Conservation (phyloP, 148 eudicot genomes). For the Spergularia bocconei region DNA sequence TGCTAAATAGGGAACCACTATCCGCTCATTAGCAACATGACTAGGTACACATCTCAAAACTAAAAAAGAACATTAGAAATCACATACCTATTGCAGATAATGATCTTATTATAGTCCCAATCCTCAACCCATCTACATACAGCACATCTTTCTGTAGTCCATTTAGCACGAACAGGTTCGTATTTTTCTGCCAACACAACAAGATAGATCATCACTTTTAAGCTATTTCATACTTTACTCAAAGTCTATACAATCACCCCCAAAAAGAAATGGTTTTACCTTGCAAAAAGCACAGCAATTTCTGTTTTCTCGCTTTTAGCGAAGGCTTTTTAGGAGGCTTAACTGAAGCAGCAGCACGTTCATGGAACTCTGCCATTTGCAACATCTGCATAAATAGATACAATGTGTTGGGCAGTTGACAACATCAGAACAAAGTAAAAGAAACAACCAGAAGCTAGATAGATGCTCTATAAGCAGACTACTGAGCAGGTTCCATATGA, state of each 20-base stretch:
- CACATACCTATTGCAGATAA: constrained; percentile 85
- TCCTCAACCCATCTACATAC: constrained; percentile 99
- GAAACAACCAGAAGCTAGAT: constrained; percentile 7
- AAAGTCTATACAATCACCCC: neutral
- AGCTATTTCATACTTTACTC: neutral
- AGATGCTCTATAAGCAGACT: neutral
- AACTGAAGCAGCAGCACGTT: constrained; percentile 56
- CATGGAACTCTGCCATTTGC: constrained; percentile 90
- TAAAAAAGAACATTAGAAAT: neutral
- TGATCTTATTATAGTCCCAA: constrained; percentile 97
- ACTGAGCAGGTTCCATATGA: neutral
- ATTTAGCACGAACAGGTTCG: constrained; percentile 84
- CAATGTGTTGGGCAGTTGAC: constrained; percentile 11
- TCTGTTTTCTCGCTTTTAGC: constrained; percentile 79
- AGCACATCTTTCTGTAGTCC: constrained; percentile 99
- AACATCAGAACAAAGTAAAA: neutral
- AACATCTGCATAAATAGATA: constrained; percentile 63
- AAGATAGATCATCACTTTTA: constrained; percentile 4
- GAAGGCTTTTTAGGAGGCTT: constrained; percentile 83
- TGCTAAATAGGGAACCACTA: neutral
- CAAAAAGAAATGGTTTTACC: constrained; percentile 39
- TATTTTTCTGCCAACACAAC: constrained; percentile 62
- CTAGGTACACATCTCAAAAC: neutral
- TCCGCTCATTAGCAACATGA: neutral
- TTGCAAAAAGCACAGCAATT: constrained; percentile 80